Percentiles rank a stretch among this genome's conserved stretches.
phyloP scores from a whole-genome alignment of 371 early-diverging fungal species.

The Apophysomyces variabilis region DNA sequence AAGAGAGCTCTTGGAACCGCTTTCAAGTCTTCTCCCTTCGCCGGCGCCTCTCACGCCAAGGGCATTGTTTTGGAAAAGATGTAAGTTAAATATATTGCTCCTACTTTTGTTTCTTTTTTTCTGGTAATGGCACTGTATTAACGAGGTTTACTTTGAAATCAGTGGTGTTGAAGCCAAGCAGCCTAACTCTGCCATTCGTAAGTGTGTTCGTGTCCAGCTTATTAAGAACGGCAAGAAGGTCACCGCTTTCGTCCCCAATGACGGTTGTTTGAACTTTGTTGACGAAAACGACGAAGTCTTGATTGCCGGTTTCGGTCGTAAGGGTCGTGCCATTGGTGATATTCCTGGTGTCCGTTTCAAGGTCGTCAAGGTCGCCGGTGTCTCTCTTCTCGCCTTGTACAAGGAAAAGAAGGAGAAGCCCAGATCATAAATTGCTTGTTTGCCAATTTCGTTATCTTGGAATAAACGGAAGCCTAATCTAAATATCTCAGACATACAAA shows the following conservation, averaged over 20 bases:
- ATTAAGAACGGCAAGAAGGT: conserved; percentile 99
- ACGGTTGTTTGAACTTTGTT: conserved; percentile 99
- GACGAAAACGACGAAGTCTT: conserved; percentile 98
- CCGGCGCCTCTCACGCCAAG: conserved; percentile 99
- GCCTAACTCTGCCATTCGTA: conserved; percentile 99
- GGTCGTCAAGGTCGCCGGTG: conserved; percentile 99
- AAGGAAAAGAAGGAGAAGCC: conserved; percentile 99
- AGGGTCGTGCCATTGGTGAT: conserved; percentile 95
- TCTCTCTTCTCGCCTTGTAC: conserved; percentile 98
- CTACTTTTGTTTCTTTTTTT: not conserved
- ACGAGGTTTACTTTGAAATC: conserved; percentile 13
- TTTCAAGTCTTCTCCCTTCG: conserved; percentile 97
- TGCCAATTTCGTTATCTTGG: not conserved
- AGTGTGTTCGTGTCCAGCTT: conserved; percentile 99
- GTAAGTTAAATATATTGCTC: conserved; percentile 51
- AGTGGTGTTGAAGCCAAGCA: conserved; percentile 99
- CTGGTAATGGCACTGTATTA: no score
- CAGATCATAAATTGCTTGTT: conserved; percentile 59
- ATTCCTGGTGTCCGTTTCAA: conserved; percentile 99
- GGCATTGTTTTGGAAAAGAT: conserved; percentile 99
- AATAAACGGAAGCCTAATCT: not conserved
- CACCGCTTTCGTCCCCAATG: conserved; percentile 99
- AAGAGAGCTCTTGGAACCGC: conserved; percentile 98
- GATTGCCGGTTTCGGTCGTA: conserved; percentile 97
- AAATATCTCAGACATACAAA: not conserved